These are phyloP conservation scores for Plasmodium reichenowi DNA, from an alignment of 169 alveolate species.

Conservation along the genomic window DNA sequence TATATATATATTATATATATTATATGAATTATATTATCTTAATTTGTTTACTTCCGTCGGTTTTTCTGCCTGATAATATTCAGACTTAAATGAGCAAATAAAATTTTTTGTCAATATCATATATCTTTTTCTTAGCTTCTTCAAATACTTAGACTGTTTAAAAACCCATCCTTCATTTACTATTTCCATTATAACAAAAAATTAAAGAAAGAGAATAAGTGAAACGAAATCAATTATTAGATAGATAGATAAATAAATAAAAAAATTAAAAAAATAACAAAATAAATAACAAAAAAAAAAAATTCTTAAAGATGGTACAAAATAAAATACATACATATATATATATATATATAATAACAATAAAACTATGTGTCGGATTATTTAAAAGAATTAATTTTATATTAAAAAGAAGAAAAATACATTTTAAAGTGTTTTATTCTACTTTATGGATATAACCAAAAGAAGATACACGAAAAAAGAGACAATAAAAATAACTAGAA, in stretches of 20 bases:
- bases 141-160: slow-evolving; percentile 67
- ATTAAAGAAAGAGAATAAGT: neutral
- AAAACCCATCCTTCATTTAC: slow-evolving; percentile 73
- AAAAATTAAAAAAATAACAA: neutral
- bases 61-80: slow-evolving; percentile 69
- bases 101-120: slow-evolving; percentile 62
- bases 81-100: slow-evolving; percentile 68
- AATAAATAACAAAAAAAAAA: neutral
- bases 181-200: slow-evolving; percentile 42
- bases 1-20: neutral
- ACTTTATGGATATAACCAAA: neutral
- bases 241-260: neutral
- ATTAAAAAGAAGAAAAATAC: no score
- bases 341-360: neutral
- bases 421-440: no score
- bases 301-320: neutral
- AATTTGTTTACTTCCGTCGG: slow-evolving; percentile 57
- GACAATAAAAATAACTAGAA: neutral
- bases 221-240: neutral
- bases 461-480: slow-evolving; percentile 5
- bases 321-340: neutral
- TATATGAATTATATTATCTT: neutral
- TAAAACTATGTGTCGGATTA: no score
- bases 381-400: no score
- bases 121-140: slow-evolving; percentile 54